Evolutionary conservation across 2,329 filamentous ascomycete species (phyloP).

Genomic region (Xylaria arbuscula): DNA sequence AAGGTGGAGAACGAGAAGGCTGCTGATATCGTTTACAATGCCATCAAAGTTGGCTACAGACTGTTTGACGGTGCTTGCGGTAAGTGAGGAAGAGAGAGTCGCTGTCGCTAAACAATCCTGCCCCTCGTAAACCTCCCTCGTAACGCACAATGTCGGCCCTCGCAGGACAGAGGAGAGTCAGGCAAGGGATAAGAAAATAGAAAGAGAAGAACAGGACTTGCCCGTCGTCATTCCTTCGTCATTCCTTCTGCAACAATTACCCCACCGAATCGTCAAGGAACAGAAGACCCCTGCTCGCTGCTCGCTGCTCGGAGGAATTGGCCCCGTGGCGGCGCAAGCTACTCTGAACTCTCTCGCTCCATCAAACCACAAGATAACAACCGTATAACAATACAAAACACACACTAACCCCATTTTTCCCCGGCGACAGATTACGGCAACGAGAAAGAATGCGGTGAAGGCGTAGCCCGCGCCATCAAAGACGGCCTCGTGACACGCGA

Average conservation of each 20-base stretch:
- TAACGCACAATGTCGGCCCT: not conserved
- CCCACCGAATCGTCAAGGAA: slow-evolving; percentile 29
- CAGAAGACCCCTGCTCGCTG: slow-evolving; percentile 32
- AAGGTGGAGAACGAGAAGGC: slow-evolving; percentile 80
- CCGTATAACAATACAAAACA: not conserved
- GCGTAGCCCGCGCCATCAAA: slow-evolving; percentile 81
- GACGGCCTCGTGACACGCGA: slow-evolving; percentile 84
- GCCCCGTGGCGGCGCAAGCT: slow-evolving; percentile 19
- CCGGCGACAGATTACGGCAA: slow-evolving; percentile 77
- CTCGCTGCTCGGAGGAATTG: slow-evolving; percentile 33
- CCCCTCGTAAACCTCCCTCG: no score
- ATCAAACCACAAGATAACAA: not conserved
- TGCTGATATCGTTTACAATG: slow-evolving; percentile 82
- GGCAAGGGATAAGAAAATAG: not conserved
- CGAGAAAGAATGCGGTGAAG: slow-evolving; percentile 80
- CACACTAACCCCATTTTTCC: slow-evolving; percentile 24
- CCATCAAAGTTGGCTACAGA: slow-evolving; percentile 72
- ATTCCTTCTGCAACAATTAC: slow-evolving; percentile 18
- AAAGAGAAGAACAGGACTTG: slow-evolving; percentile 4
- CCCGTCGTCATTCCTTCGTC: slow-evolving; percentile 30
- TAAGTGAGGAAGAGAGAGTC: slow-evolving; percentile 52
- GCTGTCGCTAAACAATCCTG: not conserved
- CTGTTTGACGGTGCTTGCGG: slow-evolving; percentile 70
- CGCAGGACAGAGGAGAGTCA: not conserved
- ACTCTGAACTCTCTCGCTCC: slow-evolving; percentile 10